Evolutionary conservation across 306 rosid species (phyloP), one percentile per base, ranked within the genome.

Genomic region (Rosa persica): DNA sequence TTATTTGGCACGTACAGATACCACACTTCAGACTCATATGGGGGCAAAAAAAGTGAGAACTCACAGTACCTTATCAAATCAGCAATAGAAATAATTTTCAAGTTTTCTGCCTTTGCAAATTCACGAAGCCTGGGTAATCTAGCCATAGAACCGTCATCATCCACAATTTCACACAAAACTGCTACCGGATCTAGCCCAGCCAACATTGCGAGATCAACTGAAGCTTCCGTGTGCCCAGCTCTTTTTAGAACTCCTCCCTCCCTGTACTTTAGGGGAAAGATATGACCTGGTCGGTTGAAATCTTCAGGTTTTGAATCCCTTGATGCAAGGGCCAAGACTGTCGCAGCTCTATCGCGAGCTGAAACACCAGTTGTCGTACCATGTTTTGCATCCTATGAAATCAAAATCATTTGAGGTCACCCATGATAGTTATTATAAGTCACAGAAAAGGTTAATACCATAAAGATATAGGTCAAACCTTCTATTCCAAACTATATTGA

Each of bases 71-170:
- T 93, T 70, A 93, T 87, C 75, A 95, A 88, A 87, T 95, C 98
- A 83, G 98, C 96, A 72, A 95, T 95, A 60, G 98, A 95, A 55
- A 95, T 64, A 75, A 95, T 85, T 84, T 95, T 95, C 90, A 95
- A 88, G 74, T 90, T 93, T 78, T 91, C 92, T 23, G 62, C 81
- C 86, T 70, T 68, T 16, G 93, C 98, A 74, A 95, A 93, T 76
- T 88, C 73, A 30, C 93, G 94, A 88, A 95, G 99, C 84, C 87
- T 89, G 13, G 98, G 97, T 77, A 95, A 78, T 74, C 99, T 89
- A 76, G 99, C 99, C 99, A 95, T 93, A 84, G 98, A 93, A 85
- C 98, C 99, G 47, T 95, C 99, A 73, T 95, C 99, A 83, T 95
- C 99, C 34, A 95, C 99, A 81, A 95, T 79, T 86, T 95, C 99